A percentile compares a stretch with the other conserved stretches of the same genome.
Conservation (phyloP, 345 rosid genomes). For the Syzygium oleosum region DNA sequence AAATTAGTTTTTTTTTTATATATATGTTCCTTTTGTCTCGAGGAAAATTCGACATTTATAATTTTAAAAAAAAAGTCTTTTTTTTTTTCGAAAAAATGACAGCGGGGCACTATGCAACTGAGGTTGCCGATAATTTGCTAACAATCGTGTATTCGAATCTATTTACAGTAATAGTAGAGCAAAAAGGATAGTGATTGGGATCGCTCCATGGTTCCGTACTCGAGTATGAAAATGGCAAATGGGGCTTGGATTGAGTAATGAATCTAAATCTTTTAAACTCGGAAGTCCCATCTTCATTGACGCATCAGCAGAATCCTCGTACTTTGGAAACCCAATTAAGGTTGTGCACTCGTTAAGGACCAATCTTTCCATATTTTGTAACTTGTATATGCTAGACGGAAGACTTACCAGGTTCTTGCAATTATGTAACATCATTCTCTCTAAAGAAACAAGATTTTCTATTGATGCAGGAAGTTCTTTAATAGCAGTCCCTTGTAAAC, state of each 20-base stretch:
- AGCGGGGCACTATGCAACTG: no score
- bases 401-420: neutral
- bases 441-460: neutral
- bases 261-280: no score
- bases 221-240: no score
- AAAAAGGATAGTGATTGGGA: no score
- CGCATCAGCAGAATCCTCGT: neutral
- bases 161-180: accelerated
- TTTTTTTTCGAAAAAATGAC: no score
- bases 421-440: neutral
- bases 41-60: no score
- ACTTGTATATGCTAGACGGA: neutral
- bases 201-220: no score
- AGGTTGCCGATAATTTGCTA: accelerated
- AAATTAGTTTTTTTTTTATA: no score
- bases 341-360: neutral
- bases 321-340: neutral
- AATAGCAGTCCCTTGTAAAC: neutral
- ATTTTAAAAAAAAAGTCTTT: no score
- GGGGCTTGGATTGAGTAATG: no score
- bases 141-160: no score
- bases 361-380: neutral
- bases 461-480: neutral
- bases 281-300: neutral
- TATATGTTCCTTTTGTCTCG: no score